These are phyloP conservation scores for Termitomyces sp. DNA, from an alignment of 768 basidiomycete genomes.

Conservation along the genomic window DNA sequence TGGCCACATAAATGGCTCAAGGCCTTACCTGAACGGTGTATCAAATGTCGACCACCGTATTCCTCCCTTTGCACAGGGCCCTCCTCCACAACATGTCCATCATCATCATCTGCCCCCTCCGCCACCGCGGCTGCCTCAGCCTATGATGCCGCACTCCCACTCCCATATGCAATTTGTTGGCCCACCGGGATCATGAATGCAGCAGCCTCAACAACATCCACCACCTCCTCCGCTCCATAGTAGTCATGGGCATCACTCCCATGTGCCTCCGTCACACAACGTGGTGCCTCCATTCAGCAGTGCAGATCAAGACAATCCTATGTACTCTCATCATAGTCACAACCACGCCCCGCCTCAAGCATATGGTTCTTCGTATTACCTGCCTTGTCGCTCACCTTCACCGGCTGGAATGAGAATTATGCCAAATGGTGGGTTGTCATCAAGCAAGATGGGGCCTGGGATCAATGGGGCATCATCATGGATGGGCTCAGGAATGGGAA, in stretches of 20 bases:
- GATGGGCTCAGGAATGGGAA: constrained; percentile 34
- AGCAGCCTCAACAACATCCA: constrained; percentile 15
- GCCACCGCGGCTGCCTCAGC: constrained; percentile 8
- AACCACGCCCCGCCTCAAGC: constrained; percentile 9
- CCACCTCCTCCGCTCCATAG: constrained; percentile 11
- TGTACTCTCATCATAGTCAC: constrained; percentile 12
- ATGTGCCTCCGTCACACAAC: constrained; percentile 6
- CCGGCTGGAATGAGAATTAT: constrained; percentile 21
- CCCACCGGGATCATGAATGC: constrained; percentile 17
- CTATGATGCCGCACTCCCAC: constrained; percentile 9
- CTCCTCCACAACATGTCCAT: constrained; percentile 11
- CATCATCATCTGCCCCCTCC: constrained; percentile 7
- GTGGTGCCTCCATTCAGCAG: constrained; percentile 26
- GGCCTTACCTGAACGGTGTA: constrained; percentile 1
- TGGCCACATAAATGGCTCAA: constrained; percentile 1
- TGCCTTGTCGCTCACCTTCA: constrained; percentile 34
- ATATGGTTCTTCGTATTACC: constrained; percentile 14
- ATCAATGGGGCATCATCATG: constrained; percentile 29
- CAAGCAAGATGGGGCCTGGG: constrained; percentile 21
- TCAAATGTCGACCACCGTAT: constrained; percentile 13
- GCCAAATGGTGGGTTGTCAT: constrained; percentile 27
- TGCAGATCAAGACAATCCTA: constrained; percentile 11
- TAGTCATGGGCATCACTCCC: constrained; percentile 8
- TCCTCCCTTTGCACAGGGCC: constrained; percentile 8
- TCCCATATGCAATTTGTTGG: constrained; percentile 13